Base-by-base conservation (phyloP, 2,329 filamentous ascomycete genomes). In the Pseudocercospora eumusae region DNA sequence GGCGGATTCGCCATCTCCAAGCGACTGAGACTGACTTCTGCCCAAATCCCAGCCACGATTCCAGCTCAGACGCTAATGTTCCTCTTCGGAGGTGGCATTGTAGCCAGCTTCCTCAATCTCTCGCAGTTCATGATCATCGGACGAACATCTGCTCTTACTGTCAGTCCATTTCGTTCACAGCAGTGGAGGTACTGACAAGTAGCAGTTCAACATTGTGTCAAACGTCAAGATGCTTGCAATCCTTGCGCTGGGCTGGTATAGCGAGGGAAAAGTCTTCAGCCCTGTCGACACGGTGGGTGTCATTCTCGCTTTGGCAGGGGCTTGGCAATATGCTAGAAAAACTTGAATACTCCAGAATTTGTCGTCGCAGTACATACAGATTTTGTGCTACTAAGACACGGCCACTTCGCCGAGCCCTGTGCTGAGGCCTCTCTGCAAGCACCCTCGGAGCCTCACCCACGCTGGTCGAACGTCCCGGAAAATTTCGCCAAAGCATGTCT, bases 121-220 rank as follows among this genome's bases (percentile, higher is more conserved):
- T 61, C 59, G 2, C 59, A 57, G 23, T 61, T 61, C 45, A 56
- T 61, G 44, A 61, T 61, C 45, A 61, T 61, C 13, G 59, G 59
- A 1, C 45, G 59, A 45, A 61, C 59, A 25, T 61, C 59, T 10
- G 59, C 59, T 20, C 33, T 61, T n/a, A 61, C 59, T 13, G 59
- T 61, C 15, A 33, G 58, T 40, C 27, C 2, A 15, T 20, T 1
- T 10, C n/a, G 3, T 21, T 2, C 11, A 11, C 15, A 8, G 1
- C 0, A 42, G 20, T n/a, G 3, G 0, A 10, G 3, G 11, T 20
- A n/a, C 31, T 56, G 28, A 56, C 45, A 7, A n/a, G 4, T 3
- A 10, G 31, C 23, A 61, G 59, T 61, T 61, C 54, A 61, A 61
- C 23, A 57, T 61, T 18, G 53, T 61, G 2, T 57, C 52, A 18